These are phyloP conservation scores for Candida freyschussii DNA, from an alignment of 1,139 yeast species.

Conservation along the genomic window DNA sequence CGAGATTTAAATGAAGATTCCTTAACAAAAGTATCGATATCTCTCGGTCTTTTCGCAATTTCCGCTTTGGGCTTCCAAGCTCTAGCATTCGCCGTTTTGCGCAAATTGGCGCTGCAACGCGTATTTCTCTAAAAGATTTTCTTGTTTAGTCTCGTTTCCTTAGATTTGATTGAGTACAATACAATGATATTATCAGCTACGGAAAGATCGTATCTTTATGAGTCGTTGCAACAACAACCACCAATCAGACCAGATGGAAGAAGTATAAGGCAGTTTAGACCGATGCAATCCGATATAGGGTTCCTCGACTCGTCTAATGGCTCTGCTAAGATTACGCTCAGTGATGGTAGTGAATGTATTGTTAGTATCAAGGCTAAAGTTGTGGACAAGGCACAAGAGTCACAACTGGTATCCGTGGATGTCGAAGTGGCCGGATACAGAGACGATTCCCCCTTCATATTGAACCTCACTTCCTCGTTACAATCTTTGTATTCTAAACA, in stretches of 20 bases:
- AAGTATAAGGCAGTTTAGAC: conserved; percentile 66
- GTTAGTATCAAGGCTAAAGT: conserved; percentile 87
- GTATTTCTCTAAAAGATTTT: neutral
- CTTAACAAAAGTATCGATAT: conserved; percentile 3
- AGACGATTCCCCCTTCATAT: conserved; percentile 62
- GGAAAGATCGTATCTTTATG: conserved; percentile 75
- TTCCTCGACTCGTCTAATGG: conserved; percentile 88
- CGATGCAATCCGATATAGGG: conserved; percentile 75
- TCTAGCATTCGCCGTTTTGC: conserved; percentile 8
- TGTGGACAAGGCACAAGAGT: conserved; percentile 42
- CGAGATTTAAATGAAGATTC: conserved; percentile 21
- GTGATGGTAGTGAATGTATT: conserved; percentile 90
- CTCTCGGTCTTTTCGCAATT: conserved; percentile 6
- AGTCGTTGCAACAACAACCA: conserved; percentile 58
- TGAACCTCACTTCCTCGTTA: conserved; percentile 47
- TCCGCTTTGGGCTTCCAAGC: conserved; percentile 9
- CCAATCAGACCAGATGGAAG: conserved; percentile 85
- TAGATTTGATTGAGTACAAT: neutral
- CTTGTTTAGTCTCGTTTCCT: neutral
- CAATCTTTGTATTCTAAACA: conserved; percentile 25
- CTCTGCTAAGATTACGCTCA: conserved; percentile 76
- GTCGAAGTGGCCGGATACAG: conserved; percentile 70
- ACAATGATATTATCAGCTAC: conserved; percentile 74
- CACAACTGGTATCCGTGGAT: conserved; percentile 61
- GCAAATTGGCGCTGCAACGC: conserved; percentile 4